phyloP scores from a whole-genome alignment of 2,329 filamentous ascomycete species.

The Endothia cerciana region DNA sequence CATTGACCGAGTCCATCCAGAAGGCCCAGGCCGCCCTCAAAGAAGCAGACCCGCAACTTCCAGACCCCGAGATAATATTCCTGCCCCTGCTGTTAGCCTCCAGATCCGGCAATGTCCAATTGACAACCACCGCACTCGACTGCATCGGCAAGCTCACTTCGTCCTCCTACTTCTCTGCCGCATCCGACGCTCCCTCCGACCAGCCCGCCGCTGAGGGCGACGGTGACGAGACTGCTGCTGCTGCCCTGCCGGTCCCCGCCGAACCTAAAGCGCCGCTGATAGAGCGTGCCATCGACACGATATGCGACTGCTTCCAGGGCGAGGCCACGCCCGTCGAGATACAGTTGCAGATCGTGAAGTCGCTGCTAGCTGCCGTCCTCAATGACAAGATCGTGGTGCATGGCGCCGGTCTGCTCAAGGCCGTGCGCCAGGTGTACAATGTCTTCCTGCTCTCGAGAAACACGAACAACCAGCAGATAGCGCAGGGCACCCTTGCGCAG shows the following conservation, averaged over 20 bases:
- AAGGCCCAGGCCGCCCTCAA: slow-evolving; percentile 86
- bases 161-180: slow-evolving; percentile 93
- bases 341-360: slow-evolving; percentile 98
- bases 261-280: slow-evolving; percentile 73
- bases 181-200: slow-evolving; percentile 46
- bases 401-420: slow-evolving; percentile 92
- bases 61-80: slow-evolving; percentile 91
- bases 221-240: slow-evolving; percentile 43
- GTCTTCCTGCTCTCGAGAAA: slow-evolving; percentile 96
- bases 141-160: slow-evolving; percentile 99
- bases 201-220: slow-evolving; percentile 45
- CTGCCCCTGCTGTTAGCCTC: slow-evolving; percentile 88
- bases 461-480: slow-evolving; percentile 93
- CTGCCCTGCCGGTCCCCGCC: slow-evolving; percentile 47
- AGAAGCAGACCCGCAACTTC: slow-evolving; percentile 76
- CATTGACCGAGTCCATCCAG: slow-evolving; percentile 79
- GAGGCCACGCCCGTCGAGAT: slow-evolving; percentile 91
- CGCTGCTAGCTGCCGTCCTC: slow-evolving; percentile 87
- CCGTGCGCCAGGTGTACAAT: slow-evolving; percentile 97
- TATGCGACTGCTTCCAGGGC: slow-evolving; percentile 98
- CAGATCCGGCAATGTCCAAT: slow-evolving; percentile 79
- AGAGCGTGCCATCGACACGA: slow-evolving; percentile 96
- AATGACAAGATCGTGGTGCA: slow-evolving; percentile 99
- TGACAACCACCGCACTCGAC: slow-evolving; percentile 90
- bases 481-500: slow-evolving; percentile 94